Base-by-base conservation (phyloP, 306 rosid species). In the Trichosanthes cucumerina region DNA sequence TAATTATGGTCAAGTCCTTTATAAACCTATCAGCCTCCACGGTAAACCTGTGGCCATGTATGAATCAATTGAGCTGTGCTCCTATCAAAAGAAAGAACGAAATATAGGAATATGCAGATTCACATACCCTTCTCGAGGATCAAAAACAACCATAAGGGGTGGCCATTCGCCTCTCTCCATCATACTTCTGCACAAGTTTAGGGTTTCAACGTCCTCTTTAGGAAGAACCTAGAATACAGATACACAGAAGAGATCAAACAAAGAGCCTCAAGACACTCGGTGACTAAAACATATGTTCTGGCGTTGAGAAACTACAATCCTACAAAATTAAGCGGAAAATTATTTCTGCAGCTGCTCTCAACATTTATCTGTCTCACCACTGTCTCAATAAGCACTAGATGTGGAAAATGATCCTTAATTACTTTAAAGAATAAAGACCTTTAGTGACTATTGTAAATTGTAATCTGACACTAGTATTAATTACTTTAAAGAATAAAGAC, bases 161-260 rank as follows among this genome's bases (percentile, higher is more conserved):
- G 98, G 99, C 82, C 98, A 96, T 78, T 91, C 91, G 68, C 97
- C 98, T 81, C 91, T 90, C 75, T 91, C 90, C 92, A 93, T 86
- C 99, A 92, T 96, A 80, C 77, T 86, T 85, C 76, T 90, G 88
- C 97, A 91, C 79, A 88, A 78, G 80, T 83, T 87, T 11, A 92
- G 83, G 19, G 99, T 85, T 53, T 92, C 97, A 0, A 84, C 36
- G 47, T 96, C 97, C 85, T 96, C 99, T 81, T 90, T 96, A 0
- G 93, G 87, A 79, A 92, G 79, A 60, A 88, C 87, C 99, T 92
- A 82, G 49, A 81, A 82, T 3, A 21, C 53, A 87, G 79, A 79
- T 21, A 60, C 14, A 31, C 9, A 7, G 23, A 33, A 54, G 59
- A 9, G 16, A 70, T 70, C 57, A 46, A 16, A 14, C 36, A 69